Evolutionary conservation across 177 flowering plant genomes (phyloP).

Genomic region (Vitis hybrid): DNA sequence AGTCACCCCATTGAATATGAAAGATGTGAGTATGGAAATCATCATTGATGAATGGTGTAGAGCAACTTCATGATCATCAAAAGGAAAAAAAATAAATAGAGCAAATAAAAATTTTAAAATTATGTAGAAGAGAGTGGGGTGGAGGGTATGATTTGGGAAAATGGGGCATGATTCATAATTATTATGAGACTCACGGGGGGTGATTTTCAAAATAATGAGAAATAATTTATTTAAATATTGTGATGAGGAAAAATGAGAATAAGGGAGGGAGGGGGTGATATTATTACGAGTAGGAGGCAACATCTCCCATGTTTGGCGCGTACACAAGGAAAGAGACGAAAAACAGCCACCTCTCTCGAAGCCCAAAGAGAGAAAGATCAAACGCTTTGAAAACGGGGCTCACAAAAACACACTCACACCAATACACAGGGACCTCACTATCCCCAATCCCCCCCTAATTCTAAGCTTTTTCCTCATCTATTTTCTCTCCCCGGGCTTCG

Average conservation of each 20-base stretch:
- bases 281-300: not conserved
- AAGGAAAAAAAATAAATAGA: too few species aligned
- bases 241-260: not conserved
- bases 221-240: not conserved
- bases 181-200: too few species aligned
- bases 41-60: too few species aligned
- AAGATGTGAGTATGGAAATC: too few species aligned
- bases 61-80: too few species aligned
- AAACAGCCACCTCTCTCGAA: not conserved
- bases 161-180: too few species aligned
- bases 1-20: too few species aligned
- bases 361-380: slow-evolving; percentile 18
- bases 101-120: too few species aligned
- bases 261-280: not conserved
- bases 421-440: not conserved
- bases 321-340: slow-evolving; percentile 19
- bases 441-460: not conserved
- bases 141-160: too few species aligned
- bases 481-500: not conserved
- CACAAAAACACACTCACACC: too few species aligned
- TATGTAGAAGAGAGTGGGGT: too few species aligned
- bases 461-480: not conserved
- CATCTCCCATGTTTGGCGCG: slow-evolving; percentile 21
- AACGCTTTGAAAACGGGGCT: slow-evolving; percentile 16
- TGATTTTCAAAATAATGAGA: not conserved